Evolutionary conservation across 129 eudicot species (phyloP).

Genomic region (Solidago caesia): DNA sequence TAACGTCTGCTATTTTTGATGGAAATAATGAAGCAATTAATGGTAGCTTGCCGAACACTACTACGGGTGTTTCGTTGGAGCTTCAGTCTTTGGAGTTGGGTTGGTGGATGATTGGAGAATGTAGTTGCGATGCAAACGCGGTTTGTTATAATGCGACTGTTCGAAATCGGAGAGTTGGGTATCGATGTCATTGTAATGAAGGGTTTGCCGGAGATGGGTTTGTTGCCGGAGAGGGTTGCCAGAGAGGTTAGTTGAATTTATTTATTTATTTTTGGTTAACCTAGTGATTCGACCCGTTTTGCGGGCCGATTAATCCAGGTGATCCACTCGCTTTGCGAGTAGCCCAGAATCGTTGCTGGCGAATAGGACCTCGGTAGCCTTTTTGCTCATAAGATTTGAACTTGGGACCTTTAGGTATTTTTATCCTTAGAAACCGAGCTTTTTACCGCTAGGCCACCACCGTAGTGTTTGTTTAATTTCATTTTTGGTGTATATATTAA

Average conservation of each 20-base stretch:
- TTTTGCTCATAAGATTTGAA: too few relatives aligned
- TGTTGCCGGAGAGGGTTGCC: constrained; percentile 57
- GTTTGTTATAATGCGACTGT: constrained; percentile 26
- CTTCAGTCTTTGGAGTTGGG: constrained; percentile 63
- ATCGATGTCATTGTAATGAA: constrained; percentile 57
- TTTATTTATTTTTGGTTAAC: too few relatives aligned
- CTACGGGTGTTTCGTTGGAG: constrained; percentile 45
- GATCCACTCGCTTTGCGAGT: too few relatives aligned
- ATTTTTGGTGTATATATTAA: too few relatives aligned
- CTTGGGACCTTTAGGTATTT: too few relatives aligned
- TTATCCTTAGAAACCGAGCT: too few relatives aligned
- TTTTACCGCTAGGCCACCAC: too few relatives aligned
- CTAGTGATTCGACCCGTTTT: too few relatives aligned
- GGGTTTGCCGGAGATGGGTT: constrained; percentile 86
- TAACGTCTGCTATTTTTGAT: constrained; percentile 50
- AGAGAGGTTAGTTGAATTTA: constrained; percentile 40
- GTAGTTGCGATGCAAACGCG: constrained; percentile 48
- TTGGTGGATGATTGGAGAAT: constrained; percentile 67
- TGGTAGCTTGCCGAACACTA: not conserved
- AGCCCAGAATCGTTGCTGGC: too few relatives aligned
- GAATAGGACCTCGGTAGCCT: too few relatives aligned
- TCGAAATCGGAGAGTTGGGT: constrained; percentile 22
- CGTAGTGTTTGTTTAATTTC: constrained; percentile 21
- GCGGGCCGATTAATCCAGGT: too few relatives aligned
- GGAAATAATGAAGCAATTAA: not conserved